Base-by-base conservation (phyloP, 164 flowering plant species). In the Dillenia suffruticosa region DNA sequence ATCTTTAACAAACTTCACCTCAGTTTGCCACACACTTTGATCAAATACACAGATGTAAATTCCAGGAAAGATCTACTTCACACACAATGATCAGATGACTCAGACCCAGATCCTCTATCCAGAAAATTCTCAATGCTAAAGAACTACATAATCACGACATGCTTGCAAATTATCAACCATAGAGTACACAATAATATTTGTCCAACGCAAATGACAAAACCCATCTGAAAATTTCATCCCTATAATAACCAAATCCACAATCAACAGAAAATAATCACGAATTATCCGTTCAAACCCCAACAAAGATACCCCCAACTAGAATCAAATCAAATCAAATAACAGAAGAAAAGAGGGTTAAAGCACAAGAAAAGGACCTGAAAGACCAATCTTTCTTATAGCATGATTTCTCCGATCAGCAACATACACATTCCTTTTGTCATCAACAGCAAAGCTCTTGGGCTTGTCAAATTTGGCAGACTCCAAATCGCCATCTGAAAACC, bases 381-480 rank as follows among this genome's bases (percentile, higher is more conserved):
- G 49, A 63, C 70, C 72, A 57, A 90, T 86, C 77, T 86, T 90
- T 56, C 97, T 63, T 8, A 90, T 80, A 9, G 71, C 84, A 65
- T 59, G 70, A 65, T 81, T 83, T 10, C 44, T 51, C 76, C 57
- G 67, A 73, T 90, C 92, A 15, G 92, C 92, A 55, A 90, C 95
- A 69, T 86, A 90, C 8, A 90, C 63, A 67, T 86, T 90, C 61
- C 91, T 91, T 46, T 59, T 81, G 9, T 47, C 10, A 78, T 90
- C 95, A 60, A 88, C 79, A 0, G 92, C 83, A 63, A 90, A 83
- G 74, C 86, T 83, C 43, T 73, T 72, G 1, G 95, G 97, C 17
- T 57, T 70, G 50, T 65, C 49, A 55, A 88, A 86, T 72, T 13
- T 74, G 11, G 89, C 86, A 16, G 74, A 67, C 54, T 15, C 72